Base-by-base conservation (phyloP, 352 stramenopile genomes). In the Pythium chondricola region DNA sequence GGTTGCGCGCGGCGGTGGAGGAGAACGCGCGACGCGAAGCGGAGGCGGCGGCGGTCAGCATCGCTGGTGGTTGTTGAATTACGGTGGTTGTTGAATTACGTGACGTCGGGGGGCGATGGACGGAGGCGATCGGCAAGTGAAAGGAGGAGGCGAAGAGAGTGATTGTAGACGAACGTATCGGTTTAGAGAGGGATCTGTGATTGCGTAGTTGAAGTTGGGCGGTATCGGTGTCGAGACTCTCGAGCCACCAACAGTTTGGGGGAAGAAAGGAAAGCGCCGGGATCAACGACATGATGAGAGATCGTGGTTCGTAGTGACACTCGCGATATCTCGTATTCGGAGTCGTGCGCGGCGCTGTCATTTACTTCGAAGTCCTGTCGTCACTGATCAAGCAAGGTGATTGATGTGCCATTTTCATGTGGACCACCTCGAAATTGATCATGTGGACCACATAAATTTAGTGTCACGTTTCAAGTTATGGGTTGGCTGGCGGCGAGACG, bases 1-100 rank as follows among this genome's bases (percentile, higher is more conserved):
- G 65, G 48, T 90, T 91, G 57, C 73, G 76, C 47, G 51, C 43
- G n/a, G 43, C 42, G 18, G 69, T 56, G n/a, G 71, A 67, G 13
- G 58, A 55, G 48, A 49, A 42, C 26, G 43, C 33, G 49, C 48
- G 43, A 21, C 44, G 56, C 24, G 36, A n/a, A 25, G 41, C 2
- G 7, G 41, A 20, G 2, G 43, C 29, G 2, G 52, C 9, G 20
- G 45, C 7, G 39, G 30, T 24, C 14, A 17, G 10, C 8, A 30
- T 31, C n/a, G n/a, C n/a, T n/a, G n/a, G n/a, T n/a, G n/a, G n/a
- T n/a, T n/a, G n/a, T n/a, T n/a, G n/a, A n/a, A n/a, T n/a, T n/a
- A n/a, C n/a, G n/a, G n/a, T n/a, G n/a, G n/a, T n/a, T n/a, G n/a
- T n/a, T n/a, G n/a, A n/a, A n/a, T n/a, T n/a, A n/a, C n/a, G n/a